Evolutionary conservation across 768 basidiomycete species (phyloP).

Genomic region (Myochromella boudieri): DNA sequence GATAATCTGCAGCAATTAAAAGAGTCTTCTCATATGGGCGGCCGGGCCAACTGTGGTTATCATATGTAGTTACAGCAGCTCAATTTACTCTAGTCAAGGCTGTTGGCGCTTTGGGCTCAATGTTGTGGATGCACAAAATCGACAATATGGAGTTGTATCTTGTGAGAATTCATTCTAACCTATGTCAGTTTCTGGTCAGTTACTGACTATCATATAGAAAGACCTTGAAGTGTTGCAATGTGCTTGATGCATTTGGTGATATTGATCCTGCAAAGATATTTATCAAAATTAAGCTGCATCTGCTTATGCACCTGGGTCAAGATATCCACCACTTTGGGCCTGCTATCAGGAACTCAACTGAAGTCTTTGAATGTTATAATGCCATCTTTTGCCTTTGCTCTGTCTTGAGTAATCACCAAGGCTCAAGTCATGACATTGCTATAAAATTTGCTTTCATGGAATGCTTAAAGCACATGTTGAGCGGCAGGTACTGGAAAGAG

Average conservation of each 20-base stretch:
- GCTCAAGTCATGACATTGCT: conserved; percentile 35
- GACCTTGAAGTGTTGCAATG: conserved; percentile 25
- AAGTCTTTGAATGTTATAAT: conserved; percentile 38
- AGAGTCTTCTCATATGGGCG: conserved; percentile 33
- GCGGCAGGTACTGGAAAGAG: conserved; percentile 27
- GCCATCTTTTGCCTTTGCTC: conserved; percentile 33
- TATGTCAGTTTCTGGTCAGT: not conserved
- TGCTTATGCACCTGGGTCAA: conserved; percentile 24
- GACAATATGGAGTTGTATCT: conserved; percentile 26
- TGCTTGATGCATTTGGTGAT: conserved; percentile 26
- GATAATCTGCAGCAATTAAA: conserved; percentile 37
- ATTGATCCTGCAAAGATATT: conserved; percentile 27
- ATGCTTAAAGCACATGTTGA: conserved; percentile 24
- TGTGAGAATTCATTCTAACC: conserved; percentile 14
- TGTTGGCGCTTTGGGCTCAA: conserved; percentile 26
- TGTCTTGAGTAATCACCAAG: conserved; percentile 34
- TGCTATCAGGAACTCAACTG: conserved; percentile 23
- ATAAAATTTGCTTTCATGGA: conserved; percentile 23
- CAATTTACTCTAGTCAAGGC: conserved; percentile 30
- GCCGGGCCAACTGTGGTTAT: conserved; percentile 33
- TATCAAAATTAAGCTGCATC: conserved; percentile 30
- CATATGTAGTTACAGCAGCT: conserved; percentile 24
- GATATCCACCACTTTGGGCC: conserved; percentile 30
- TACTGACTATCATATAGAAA: conserved; percentile 10
- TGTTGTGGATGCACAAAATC: conserved; percentile 31